Evolutionary conservation across 1,284 basidiomycete species (phyloP), one percentile per base, ranked within the genome.

Genomic region (Schizophyllum amplum): DNA sequence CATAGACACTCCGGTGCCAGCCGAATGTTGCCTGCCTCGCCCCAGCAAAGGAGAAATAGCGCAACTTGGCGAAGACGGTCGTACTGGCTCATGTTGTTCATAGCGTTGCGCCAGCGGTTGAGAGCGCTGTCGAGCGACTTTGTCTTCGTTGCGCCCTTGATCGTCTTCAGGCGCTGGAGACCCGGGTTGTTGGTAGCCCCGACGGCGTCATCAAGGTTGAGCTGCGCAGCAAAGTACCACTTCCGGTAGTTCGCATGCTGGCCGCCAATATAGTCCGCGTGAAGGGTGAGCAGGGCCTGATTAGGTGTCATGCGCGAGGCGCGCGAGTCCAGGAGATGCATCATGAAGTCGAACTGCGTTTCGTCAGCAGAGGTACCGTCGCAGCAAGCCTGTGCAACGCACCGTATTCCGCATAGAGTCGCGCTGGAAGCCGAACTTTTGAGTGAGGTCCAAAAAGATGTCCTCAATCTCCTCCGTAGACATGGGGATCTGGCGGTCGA

Each of bases 11-110:
- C 96, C 23, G 97, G 95, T 46, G 93, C 89, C 74, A 98, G 98
- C 59, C 96, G 89, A 58, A 99, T 91, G 69, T 99, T 97, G 55
- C 94, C 95, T 1, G 90, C 96, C 75, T 99, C 96, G 63, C 95
- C 96, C 96, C 97, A 99, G 71, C 94, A 98, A 54, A 99, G 82
- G 52, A 99, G 83, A 72, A 88, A 99, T 26, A 99, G 84, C 0
- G 96, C 96, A 61, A 99, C 84, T 73, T 99, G 96, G 24, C 97
- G 89, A 26, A 98, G 81, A 64, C 95, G 87, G 70, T 99, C 96
- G 73, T 99, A 99, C 69, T 97, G 92, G 71, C 90, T 94, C 96
- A 99, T 99, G 75, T 87, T 94, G 78, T 94, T 91, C 97, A 99
- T 99, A 51, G 97, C 97, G 63, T 92, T 93, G 54, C 96, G 82